phyloP scores from a whole-genome alignment of 495 filamentous ascomycete species.

The Staphylotrichum tortipilum region DNA sequence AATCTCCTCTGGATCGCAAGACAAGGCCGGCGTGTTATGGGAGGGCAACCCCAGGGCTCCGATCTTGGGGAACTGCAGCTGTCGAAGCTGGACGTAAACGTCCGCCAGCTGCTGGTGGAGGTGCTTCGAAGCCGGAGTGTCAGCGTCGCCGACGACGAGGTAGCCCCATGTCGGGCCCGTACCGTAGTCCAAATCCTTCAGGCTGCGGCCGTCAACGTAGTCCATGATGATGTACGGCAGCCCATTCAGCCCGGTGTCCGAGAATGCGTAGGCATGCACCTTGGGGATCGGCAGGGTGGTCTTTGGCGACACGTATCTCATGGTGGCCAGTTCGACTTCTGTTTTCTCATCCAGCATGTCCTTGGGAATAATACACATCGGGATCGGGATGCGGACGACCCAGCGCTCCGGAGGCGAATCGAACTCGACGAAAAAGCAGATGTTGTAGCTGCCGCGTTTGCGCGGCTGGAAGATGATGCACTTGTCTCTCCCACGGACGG shows the following conservation, averaged over 20 bases:
- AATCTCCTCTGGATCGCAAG: neutral
- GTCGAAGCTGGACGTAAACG: conserved; percentile 1
- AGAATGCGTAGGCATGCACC: neutral
- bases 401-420: neutral
- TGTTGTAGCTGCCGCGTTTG: neutral
- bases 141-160: neutral
- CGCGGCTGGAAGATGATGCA: conserved; percentile 1
- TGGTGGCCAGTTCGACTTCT: conserved; percentile 1
- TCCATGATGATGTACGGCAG: conserved; percentile 2
- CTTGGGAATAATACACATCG: neutral
- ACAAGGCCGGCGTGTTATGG: neutral
- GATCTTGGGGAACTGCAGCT: neutral
- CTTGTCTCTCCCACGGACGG: neutral
- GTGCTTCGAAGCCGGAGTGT: neutral
- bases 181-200: neutral
- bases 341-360: conserved; percentile 1
- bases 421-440: conserved; percentile 2
- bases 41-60: neutral
- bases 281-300: neutral
- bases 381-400: neutral
- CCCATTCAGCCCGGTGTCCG: neutral
- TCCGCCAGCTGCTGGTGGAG: neutral
- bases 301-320: conserved; percentile 2
- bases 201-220: neutral
- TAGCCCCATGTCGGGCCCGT: neutral